A percentile compares a stretch with the other conserved stretches of the same genome.
These are phyloP conservation scores for Sodiomyces alkalinus DNA, from an alignment of 2,329 filamentous ascomycete genomes.

Conservation along the genomic window DNA sequence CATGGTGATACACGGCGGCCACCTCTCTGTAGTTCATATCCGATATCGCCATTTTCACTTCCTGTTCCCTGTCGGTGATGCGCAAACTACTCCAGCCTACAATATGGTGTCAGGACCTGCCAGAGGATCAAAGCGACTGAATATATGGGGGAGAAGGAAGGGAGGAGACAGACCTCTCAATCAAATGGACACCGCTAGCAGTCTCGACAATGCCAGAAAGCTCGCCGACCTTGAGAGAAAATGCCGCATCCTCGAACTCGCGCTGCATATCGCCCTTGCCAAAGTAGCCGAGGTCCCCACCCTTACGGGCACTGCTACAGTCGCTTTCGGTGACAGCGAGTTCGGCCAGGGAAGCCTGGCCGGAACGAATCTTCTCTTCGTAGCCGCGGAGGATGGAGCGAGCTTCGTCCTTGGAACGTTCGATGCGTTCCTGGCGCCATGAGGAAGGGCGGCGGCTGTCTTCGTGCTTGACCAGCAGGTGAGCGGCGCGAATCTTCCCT, in stretches of 20 bases:
- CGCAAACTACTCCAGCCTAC: slow-evolving; percentile 25
- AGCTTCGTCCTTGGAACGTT: slow-evolving; percentile 76
- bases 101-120: slow-evolving; percentile 44
- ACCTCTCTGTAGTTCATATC: too few species aligned
- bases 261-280: slow-evolving; percentile 94
- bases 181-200: slow-evolving; percentile 86
- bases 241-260: slow-evolving; percentile 94
- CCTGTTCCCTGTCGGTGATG: background rate
- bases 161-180: slow-evolving; percentile 58
- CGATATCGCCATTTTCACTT: too few species aligned
- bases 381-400: slow-evolving; percentile 59
- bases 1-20: too few species aligned
- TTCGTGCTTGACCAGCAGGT: slow-evolving; percentile 86
- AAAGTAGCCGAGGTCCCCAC: slow-evolving; percentile 90
- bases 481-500: slow-evolving; percentile 85
- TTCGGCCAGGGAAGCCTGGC: slow-evolving; percentile 57
- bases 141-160: too few species aligned
- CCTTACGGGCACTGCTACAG: slow-evolving; percentile 88
- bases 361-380: slow-evolving; percentile 59
- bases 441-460: slow-evolving; percentile 79
- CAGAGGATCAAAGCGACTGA: too few species aligned
- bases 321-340: slow-evolving; percentile 83
- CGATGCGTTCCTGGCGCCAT: slow-evolving; percentile 77
- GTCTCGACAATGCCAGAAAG: slow-evolving; percentile 83
- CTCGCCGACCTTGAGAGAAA: slow-evolving; percentile 74